Percentiles rank a stretch among this genome's conserved stretches.
phyloP scores from a whole-genome alignment of 2,329 filamentous ascomycete genomes.

The Pseudogymnoascus sp. region DNA sequence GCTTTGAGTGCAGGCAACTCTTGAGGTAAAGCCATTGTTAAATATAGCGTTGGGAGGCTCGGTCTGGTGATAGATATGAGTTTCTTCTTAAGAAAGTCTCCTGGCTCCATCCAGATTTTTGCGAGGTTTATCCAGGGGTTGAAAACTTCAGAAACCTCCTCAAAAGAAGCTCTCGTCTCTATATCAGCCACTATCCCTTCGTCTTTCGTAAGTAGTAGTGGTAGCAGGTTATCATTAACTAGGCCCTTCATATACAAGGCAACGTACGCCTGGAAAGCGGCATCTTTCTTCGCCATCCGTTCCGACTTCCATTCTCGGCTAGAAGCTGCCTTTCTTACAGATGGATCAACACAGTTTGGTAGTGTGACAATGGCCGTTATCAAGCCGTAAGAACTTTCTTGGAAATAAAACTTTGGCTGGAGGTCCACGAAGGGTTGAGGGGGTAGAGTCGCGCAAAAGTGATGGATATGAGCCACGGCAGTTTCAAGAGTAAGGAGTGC shows the following conservation, averaged over 20 bases:
- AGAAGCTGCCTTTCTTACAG: constrained; percentile 49
- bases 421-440: constrained; percentile 53
- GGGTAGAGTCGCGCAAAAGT: constrained; percentile 65
- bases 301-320: constrained; percentile 59
- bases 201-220: constrained; percentile 41
- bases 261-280: constrained; percentile 72
- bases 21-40: constrained; percentile 19
- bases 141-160: constrained; percentile 27
- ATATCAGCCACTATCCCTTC: constrained; percentile 31
- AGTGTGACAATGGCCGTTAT: constrained; percentile 58
- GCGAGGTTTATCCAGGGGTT: constrained; percentile 34
- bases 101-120: constrained; percentile 20
- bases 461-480: constrained; percentile 67
- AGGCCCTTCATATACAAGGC: constrained; percentile 62
- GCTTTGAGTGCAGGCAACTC: constrained; percentile 17
- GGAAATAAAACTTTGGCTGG: constrained; percentile 59
- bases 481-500: constrained; percentile 66
- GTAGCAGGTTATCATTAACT: constrained; percentile 71
- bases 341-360: constrained; percentile 59
- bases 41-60: neutral
- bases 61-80: neutral
- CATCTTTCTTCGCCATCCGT: constrained; percentile 68
- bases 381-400: constrained; percentile 26
- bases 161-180: constrained; percentile 25
- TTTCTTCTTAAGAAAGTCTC: neutral